Percentiles rank a stretch among this genome's conserved stretches.
phyloP scores from a whole-genome alignment of 768 basidiomycete genomes.

The Trametes punicea region DNA sequence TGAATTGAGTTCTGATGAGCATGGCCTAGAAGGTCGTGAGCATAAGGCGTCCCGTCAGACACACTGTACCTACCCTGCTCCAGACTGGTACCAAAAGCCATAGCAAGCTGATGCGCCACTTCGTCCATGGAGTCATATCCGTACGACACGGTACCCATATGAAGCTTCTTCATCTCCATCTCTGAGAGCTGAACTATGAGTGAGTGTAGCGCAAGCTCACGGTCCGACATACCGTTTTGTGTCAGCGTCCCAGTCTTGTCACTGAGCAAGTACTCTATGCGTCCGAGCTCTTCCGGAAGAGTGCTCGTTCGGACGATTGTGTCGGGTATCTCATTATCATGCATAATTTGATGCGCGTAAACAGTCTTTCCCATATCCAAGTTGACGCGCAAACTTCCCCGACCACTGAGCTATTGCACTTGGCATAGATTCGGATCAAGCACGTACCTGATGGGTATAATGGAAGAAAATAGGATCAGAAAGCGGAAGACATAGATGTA shows the following conservation, averaged over 20 bases:
- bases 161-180: constrained; percentile 99
- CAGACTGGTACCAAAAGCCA: constrained; percentile 69
- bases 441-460: constrained; percentile 94
- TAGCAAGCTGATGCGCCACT: constrained; percentile 85
- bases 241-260: constrained; percentile 99
- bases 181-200: constrained; percentile 47
- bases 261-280: constrained; percentile 92
- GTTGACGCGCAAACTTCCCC: constrained; percentile 89
- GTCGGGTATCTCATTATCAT: constrained; percentile 85
- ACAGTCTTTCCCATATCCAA: constrained; percentile 99
- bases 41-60: background rate
- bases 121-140: constrained; percentile 99
- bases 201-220: background rate
- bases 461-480: constrained; percentile 96
- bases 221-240: constrained; percentile 74
- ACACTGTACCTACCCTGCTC: constrained; percentile 44
- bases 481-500: constrained; percentile 97
- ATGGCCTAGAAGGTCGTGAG: background rate
- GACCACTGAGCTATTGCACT: background rate
- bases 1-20: constrained; percentile 45
- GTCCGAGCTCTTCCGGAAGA: constrained; percentile 91
- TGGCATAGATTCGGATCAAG: no score
- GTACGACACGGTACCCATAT: constrained; percentile 98
- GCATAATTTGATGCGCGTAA: constrained; percentile 94
- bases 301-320: constrained; percentile 98